phyloP scores from a whole-genome alignment of 352 stramenopile genomes.

The Pythium aquatile region DNA sequence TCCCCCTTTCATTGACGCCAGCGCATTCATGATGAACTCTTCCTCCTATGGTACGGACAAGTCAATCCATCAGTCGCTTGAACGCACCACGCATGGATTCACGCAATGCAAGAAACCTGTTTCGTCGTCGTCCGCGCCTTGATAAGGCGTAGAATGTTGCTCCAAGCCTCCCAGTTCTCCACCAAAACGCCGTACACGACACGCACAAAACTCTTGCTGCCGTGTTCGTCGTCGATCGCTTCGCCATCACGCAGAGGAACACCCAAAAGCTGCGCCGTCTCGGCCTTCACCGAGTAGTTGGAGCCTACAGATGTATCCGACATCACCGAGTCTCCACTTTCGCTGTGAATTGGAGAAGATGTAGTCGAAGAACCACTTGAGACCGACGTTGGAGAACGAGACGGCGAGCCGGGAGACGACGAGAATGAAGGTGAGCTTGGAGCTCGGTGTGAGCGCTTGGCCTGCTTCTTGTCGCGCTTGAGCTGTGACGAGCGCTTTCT shows the following conservation, averaged over 20 bases:
- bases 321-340: constrained; percentile 57
- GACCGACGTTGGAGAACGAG: constrained; percentile 50
- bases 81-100: not conserved
- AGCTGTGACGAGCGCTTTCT: constrained; percentile 84
- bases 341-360: constrained; percentile 66
- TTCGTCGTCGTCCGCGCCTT: constrained; percentile 66
- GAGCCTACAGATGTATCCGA: constrained; percentile 57
- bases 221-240: constrained; percentile 45
- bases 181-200: constrained; percentile 76
- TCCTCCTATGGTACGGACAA: constrained; percentile 46
- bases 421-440: constrained; percentile 69
- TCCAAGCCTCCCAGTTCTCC: constrained; percentile 85
- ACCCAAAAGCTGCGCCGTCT: constrained; percentile 73
- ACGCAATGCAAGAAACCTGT: constrained; percentile 37
- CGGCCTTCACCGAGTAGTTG: constrained; percentile 80
- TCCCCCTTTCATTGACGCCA: constrained; percentile 72
- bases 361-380: constrained; percentile 50
- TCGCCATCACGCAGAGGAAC: constrained; percentile 70
- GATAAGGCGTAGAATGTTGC: constrained; percentile 78
- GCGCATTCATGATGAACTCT: constrained; percentile 71
- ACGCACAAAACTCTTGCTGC: constrained; percentile 58
- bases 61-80: not conserved
- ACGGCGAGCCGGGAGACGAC: constrained; percentile 68
- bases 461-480: constrained; percentile 75
- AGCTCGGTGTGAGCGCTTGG: constrained; percentile 60